phyloP scores from a whole-genome alignment of 2,329 filamentous ascomycete species.

The Taxawa tesnikishii region DNA sequence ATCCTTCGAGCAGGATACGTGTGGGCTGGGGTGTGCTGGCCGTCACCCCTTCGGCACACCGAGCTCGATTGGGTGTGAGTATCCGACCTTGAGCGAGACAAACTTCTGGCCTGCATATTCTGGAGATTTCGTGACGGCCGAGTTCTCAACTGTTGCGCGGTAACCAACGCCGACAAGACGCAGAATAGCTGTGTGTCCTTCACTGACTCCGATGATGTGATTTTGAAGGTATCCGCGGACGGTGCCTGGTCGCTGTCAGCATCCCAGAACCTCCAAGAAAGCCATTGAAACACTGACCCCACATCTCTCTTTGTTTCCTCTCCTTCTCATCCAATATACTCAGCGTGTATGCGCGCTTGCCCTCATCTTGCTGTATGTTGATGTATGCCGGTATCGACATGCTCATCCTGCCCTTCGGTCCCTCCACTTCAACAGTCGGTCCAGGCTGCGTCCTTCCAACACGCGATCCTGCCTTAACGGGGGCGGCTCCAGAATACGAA shows the following conservation, averaged over 20 bases:
- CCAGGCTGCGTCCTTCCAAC: conserved; percentile 50
- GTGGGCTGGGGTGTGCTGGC: conserved; percentile 86
- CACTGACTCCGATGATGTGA: conserved; percentile 84
- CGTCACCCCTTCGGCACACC: conserved; percentile 71
- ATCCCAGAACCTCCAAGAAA: background rate
- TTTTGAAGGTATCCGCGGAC: conserved; percentile 82
- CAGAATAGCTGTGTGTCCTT: conserved; percentile 89
- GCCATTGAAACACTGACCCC: conserved; percentile 53
- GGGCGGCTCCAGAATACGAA: conserved; percentile 52
- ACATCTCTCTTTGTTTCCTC: conserved; percentile 83
- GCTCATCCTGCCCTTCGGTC: conserved; percentile 68
- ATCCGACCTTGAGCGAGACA: conserved; percentile 88
- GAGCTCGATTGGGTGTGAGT: conserved; percentile 89
- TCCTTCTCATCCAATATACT: conserved; percentile 55
- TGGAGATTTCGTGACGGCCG: conserved; percentile 51
- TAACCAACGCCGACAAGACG: conserved; percentile 93
- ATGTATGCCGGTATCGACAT: conserved; percentile 73
- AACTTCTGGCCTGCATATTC: conserved; percentile 76
- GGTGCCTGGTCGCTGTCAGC: conserved; percentile 50
- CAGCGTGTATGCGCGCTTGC: conserved; percentile 51
- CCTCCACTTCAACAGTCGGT: conserved; percentile 62
- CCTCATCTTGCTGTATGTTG: conserved; percentile 54
- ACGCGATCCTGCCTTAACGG: conserved; percentile 44
- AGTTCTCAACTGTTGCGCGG: conserved; percentile 72
- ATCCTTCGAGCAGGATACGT: conserved; percentile 77